These are phyloP conservation scores for Calonectria multiphialidica DNA, from an alignment of 2,329 filamentous ascomycete species.

Conservation along the genomic window DNA sequence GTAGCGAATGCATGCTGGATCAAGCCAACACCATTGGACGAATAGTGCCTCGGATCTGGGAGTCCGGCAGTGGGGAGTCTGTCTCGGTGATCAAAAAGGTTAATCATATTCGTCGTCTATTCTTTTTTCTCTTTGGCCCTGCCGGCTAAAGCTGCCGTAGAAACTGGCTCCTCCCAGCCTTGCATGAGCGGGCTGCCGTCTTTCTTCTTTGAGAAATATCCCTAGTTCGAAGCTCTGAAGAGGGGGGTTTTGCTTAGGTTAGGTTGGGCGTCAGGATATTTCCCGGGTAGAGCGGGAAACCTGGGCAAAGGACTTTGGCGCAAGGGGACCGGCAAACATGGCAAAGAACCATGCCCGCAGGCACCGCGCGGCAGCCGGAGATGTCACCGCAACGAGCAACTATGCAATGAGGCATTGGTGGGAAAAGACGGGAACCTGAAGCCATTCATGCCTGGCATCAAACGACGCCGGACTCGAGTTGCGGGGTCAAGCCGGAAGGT, in stretches of 20 bases:
- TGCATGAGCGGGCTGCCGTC: background rate
- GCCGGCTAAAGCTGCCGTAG: background rate
- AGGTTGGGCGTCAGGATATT: background rate
- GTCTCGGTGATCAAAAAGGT: background rate
- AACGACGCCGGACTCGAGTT: background rate
- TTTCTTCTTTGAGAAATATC: background rate
- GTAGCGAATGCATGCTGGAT: background rate
- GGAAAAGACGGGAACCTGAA: background rate
- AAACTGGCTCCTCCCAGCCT: background rate
- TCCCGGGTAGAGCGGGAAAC: background rate
- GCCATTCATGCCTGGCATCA: background rate
- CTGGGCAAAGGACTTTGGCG: background rate
- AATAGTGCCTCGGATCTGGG: conserved; percentile 1
- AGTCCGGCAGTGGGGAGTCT: background rate
- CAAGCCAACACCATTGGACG: background rate
- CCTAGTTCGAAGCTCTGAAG: background rate
- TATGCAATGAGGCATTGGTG: background rate
- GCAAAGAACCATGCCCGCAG: background rate
- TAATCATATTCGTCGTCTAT: too few relatives aligned
- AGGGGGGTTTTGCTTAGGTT: background rate
- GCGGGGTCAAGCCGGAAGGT: background rate
- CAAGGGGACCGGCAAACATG: background rate
- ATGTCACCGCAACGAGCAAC: conserved; percentile 14
- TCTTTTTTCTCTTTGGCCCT: background rate
- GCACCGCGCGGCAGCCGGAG: conserved; percentile 1